Base-by-base conservation (phyloP, 139 green algal genomes). In the Chloropicon primus region DNA sequence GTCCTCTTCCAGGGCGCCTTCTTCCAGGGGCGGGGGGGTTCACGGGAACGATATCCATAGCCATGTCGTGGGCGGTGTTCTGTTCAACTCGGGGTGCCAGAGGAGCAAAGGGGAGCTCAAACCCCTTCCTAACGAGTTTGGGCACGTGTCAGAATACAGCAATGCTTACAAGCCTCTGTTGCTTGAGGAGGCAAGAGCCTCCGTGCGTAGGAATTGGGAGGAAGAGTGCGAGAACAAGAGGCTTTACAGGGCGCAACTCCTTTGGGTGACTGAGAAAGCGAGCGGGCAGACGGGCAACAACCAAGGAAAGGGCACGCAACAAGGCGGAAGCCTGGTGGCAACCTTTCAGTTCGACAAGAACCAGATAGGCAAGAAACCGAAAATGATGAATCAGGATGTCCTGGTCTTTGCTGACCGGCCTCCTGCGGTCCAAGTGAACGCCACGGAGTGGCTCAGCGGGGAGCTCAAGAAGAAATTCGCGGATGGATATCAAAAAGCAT, bases 161-260 rank as follows among this genome's bases (percentile, higher is more conserved):
- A 10, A n/a, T 1, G 78, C 82, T 22, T 94, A 93, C 83, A 87
- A 93, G 73, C 87, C 91, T 0, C 80, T 95, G 72, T 84, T 96
- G n/a, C 80, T 91, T 28, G 91, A 95, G 78, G 91, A 96, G 77
- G 90, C 90, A 1, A 79, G 87, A 0, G 88, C 91, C 74, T 71
- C 77, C 1, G 62, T 93, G 24, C 79, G 81, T 1, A 71, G 72
- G 2, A 73, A 79, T 1, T 93, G 83, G 78, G 80, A 84, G 2
- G 87, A 95, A 72, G 71, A 72, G 2, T 84, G 81, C 28, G 73
- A 83, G 2, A 76, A 74, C 71, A 5, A 21, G 23, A 74, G 71
- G 71, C 71, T 26, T 3, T 26, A 26, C 71, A 10, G 5, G 71
- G 71, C 23, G 23, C 71, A 25, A 28, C 71, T 25, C 5, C 23